Conservation (phyloP, 1,139 yeast genomes). For the Candida sanyaensis region DNA sequence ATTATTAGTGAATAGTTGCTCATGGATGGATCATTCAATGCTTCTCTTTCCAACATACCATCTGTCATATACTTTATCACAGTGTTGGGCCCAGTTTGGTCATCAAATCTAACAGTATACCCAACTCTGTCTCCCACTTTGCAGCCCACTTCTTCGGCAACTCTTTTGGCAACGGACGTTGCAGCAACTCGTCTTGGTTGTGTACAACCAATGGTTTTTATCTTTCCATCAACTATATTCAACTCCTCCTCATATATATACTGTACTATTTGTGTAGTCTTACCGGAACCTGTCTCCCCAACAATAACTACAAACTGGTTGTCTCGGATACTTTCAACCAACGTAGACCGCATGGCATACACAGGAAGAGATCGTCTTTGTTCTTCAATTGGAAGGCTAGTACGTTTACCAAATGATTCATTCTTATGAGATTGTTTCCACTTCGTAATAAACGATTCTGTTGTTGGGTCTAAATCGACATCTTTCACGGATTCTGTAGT, state of each 20-base stretch:
- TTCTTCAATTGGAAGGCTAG: slow-evolving; percentile 53
- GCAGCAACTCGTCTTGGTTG: slow-evolving; percentile 99
- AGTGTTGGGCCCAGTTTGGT: slow-evolving; percentile 73
- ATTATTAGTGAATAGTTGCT: slow-evolving; percentile 84
- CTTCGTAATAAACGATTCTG: slow-evolving; percentile 31
- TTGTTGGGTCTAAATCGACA: slow-evolving; percentile 8
- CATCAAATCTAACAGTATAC: slow-evolving; percentile 90
- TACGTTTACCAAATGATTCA: slow-evolving; percentile 55
- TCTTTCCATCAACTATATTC: slow-evolving; percentile 50
- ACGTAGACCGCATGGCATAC: slow-evolving; percentile 89
- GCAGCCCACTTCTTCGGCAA: slow-evolving; percentile 95
- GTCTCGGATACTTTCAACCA: slow-evolving; percentile 75
- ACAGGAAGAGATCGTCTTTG: slow-evolving; percentile 88
- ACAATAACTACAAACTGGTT: slow-evolving; percentile 97
- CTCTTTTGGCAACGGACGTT: slow-evolving; percentile 95
- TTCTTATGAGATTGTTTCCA: slow-evolving; percentile 52
- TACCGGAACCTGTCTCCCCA: slow-evolving; percentile 99
- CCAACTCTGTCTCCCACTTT: slow-evolving; percentile 91
- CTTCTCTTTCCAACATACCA: slow-evolving; percentile 97
- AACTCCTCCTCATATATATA: slow-evolving; percentile 91
- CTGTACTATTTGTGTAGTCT: slow-evolving; percentile 96
- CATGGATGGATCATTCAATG: slow-evolving; percentile 92
- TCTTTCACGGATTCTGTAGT: slow-evolving; percentile 8
- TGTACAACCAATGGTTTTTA: slow-evolving; percentile 87
- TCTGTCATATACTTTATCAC: slow-evolving; percentile 96